Conservation (phyloP, 768 basidiomycete genomes). For the Boletus tylopilopsis region DNA sequence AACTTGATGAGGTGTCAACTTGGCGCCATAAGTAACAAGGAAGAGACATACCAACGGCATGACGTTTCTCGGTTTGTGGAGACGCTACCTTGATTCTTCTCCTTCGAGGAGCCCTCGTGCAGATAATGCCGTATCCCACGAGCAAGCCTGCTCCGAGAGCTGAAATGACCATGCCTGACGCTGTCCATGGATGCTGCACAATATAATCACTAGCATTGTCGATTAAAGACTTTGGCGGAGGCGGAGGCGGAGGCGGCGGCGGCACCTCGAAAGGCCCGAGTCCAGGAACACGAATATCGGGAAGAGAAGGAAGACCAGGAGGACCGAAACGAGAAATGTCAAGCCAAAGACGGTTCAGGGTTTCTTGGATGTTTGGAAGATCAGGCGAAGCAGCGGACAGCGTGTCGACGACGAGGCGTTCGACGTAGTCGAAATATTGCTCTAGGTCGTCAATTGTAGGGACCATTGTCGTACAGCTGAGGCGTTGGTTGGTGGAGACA, state of each 20-base stretch:
- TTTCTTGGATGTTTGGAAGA: conserved; percentile 61
- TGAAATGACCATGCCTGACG: conserved; percentile 51
- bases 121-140: conserved; percentile 46
- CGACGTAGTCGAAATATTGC: conserved; percentile 62
- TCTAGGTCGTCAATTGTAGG: conserved; percentile 64
- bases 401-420: conserved; percentile 57
- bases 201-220: conserved; percentile 51
- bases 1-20: conserved; percentile 41
- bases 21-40: neutral
- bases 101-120: conserved; percentile 20
- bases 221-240: conserved; percentile 44
- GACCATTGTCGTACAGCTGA: conserved; percentile 20
- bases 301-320: conserved; percentile 37
- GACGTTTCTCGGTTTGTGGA: conserved; percentile 37
- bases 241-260: conserved; percentile 56
- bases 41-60: conserved; percentile 40
- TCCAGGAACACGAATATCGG: conserved; percentile 56
- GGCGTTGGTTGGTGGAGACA: neutral
- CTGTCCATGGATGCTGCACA: conserved; percentile 57
- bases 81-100: conserved; percentile 25
- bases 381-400: conserved; percentile 54
- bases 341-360: conserved; percentile 65
- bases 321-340: conserved; percentile 83
- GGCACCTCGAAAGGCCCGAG: conserved; percentile 74
- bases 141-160: conserved; percentile 60